phyloP scores from a whole-genome alignment of 2,329 filamentous ascomycete genomes.

The Colletotrichum costaricense region DNA sequence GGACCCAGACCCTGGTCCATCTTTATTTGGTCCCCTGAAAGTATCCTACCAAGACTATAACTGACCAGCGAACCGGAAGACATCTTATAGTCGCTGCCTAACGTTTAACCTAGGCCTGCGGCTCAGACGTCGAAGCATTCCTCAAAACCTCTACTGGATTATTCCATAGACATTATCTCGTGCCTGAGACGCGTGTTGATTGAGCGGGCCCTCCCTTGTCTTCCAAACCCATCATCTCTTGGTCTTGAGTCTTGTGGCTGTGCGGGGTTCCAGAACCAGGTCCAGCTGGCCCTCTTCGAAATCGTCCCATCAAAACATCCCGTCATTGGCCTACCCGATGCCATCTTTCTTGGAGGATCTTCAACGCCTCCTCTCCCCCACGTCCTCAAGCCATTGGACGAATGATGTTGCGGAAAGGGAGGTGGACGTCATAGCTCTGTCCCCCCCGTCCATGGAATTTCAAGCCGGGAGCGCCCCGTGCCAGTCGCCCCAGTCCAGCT shows the following conservation, averaged over 20 bases:
- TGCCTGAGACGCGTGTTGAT: not conserved
- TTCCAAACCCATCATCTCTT: not conserved
- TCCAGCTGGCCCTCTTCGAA: not conserved
- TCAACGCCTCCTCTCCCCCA: conserved; percentile 11
- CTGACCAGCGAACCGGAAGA: not conserved
- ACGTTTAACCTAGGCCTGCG: not conserved
- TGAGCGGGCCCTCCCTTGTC: not conserved
- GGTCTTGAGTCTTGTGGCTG: conserved; percentile 24
- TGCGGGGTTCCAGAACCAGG: conserved; percentile 21
- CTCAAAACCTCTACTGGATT: not conserved
- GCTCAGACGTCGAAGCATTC: not conserved
- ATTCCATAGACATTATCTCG: not conserved
- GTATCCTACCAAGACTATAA: not conserved
- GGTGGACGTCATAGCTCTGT: conserved; percentile 21
- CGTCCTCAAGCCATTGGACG: conserved; percentile 18
- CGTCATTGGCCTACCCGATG: not conserved
- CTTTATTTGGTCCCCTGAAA: not conserved
- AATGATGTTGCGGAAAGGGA: not conserved
- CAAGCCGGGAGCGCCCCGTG: not conserved
- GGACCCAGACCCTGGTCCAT: not conserved
- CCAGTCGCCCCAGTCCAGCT: not conserved
- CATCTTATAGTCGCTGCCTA: not conserved
- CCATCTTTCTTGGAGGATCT: conserved; percentile 12
- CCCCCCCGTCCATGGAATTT: not conserved
- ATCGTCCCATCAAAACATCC: conserved; percentile 20